phyloP scores from a whole-genome alignment of 805 yeast genomes.

The Nakazawaea sp. region DNA sequence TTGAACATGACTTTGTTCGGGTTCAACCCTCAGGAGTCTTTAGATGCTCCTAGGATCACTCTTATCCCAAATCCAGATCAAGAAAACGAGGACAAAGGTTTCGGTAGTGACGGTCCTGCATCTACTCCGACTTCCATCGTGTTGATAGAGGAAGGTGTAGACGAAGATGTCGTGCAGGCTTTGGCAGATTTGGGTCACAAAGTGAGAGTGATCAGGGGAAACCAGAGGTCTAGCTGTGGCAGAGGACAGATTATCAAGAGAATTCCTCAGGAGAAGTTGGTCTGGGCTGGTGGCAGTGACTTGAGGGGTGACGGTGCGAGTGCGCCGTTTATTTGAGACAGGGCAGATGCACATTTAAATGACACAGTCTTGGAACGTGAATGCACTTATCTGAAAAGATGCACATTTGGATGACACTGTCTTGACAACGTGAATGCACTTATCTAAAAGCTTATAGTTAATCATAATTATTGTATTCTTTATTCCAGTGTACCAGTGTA shows the following conservation, averaged over 20 bases:
- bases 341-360: too few relatives aligned
- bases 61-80: constrained; percentile 44
- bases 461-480: too few relatives aligned
- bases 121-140: constrained; percentile 53
- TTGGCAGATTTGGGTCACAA: constrained; percentile 53
- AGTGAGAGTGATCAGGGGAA: constrained; percentile 35
- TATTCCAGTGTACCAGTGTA: too few relatives aligned
- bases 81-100: constrained; percentile 39
- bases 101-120: constrained; percentile 61
- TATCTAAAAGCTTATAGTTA: too few relatives aligned
- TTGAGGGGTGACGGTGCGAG: constrained; percentile 85
- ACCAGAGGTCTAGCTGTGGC: constrained; percentile 34
- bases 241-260: constrained; percentile 68
- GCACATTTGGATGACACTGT: too few relatives aligned
- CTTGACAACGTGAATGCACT: too few relatives aligned
- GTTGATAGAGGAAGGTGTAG: constrained; percentile 59
- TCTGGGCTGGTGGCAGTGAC: constrained; percentile 70
- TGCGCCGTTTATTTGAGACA: constrained; percentile 35
- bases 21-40: constrained; percentile 62
- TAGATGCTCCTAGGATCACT: constrained; percentile 72
- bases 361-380: too few relatives aligned
- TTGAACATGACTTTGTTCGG: constrained; percentile 59
- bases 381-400: too few relatives aligned
- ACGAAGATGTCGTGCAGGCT: constrained; percentile 34
- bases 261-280: constrained; percentile 30